These are phyloP conservation scores for Ambrosia hybrid DNA, from an alignment of 140 eudicot genomes.

Conservation along the genomic window DNA sequence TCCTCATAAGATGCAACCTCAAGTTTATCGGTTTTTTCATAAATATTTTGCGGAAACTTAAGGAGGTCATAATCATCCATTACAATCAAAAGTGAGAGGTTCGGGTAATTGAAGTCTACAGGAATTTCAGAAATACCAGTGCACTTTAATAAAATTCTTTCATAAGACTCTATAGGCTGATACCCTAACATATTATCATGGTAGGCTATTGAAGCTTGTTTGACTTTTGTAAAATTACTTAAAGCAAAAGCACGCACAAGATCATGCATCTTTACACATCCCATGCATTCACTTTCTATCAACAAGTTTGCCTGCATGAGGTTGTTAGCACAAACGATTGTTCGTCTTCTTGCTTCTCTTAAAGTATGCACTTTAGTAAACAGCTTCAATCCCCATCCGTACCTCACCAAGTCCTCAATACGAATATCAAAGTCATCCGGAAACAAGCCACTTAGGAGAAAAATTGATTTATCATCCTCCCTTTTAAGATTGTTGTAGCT, in stretches of 20 bases:
- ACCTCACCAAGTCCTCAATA: neutral
- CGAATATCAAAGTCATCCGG: neutral
- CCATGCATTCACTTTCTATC: neutral
- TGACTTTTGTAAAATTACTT: neutral
- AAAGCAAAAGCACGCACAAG: conserved; percentile 10
- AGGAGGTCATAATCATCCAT: neutral
- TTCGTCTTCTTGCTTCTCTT: neutral
- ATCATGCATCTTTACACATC: conserved; percentile 7
- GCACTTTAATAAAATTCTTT: neutral
- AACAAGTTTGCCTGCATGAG: neutral
- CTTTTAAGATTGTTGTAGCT: neutral
- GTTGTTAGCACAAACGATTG: neutral
- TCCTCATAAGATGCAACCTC: neutral
- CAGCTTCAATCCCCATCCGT: neutral
- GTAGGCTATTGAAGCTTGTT: conserved; percentile 1
- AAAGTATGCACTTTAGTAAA: neutral
- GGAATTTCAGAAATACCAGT: too few relatives aligned
- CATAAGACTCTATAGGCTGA: neutral
- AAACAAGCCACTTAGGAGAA: neutral
- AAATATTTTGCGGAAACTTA: neutral
- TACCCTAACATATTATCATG: neutral
- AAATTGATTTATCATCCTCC: neutral
- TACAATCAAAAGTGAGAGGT: conserved; percentile 13
- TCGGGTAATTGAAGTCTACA: neutral
- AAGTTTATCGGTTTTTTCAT: neutral